Percentiles rank a stretch among this genome's conserved stretches.
phyloP scores from a whole-genome alignment of 2,329 filamentous ascomycete species.

The Sclerotiophoma versabilis region DNA sequence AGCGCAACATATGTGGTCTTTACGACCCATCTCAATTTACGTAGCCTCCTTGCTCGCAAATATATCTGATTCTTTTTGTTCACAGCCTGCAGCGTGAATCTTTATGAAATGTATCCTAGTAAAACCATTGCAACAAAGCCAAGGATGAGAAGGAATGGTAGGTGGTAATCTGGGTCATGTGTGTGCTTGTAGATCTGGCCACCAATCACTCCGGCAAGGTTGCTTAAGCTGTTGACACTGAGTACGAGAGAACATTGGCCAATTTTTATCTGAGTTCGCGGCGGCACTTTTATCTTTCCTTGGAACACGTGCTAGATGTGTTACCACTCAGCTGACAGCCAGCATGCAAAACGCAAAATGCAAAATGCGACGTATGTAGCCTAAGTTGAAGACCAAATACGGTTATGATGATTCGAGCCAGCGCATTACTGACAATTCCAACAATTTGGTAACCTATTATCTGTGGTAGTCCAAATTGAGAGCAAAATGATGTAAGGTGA shows the following conservation, averaged over 20 bases:
- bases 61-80: conserved; percentile 11
- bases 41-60: background rate
- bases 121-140: conserved; percentile 31
- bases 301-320: conserved; percentile 17
- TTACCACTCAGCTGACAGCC: conserved; percentile 34
- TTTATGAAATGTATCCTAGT: conserved; percentile 28
- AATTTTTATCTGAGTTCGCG: background rate
- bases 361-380: conserved; percentile 29
- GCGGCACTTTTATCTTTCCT: too few species aligned
- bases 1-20: background rate
- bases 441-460: conserved; percentile 52
- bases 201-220: conserved; percentile 34
- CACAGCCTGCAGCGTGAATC: conserved; percentile 24
- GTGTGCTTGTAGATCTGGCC: conserved; percentile 27
- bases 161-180: conserved; percentile 27
- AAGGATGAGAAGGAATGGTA: conserved; percentile 25
- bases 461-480: conserved; percentile 4
- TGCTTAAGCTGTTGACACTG: conserved; percentile 8
- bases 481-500: background rate
- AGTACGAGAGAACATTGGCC: conserved; percentile 1
- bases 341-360: too few species aligned
- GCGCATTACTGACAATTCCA: conserved; percentile 53
- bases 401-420: conserved; percentile 1
- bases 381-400: background rate
- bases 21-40: background rate